Evolutionary conservation across 352 stramenopile genomes (phyloP), one percentile per base, ranked within the genome.

Genomic region (Hyaloperonospora arabidopsidis): DNA sequence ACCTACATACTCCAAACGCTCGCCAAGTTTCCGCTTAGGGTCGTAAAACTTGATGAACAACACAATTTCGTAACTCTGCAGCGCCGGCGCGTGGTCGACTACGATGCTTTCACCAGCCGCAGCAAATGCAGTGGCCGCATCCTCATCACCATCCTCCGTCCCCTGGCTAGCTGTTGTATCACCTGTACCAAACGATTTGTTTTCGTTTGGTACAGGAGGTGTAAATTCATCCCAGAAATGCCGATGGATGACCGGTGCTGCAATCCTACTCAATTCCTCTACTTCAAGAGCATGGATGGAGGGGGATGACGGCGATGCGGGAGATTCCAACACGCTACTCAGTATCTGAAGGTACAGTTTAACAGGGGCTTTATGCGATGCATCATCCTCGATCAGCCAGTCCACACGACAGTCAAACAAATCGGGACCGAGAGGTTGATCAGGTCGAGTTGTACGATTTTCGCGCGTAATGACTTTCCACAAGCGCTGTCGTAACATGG

Each of bases 21-120:
- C 75, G 5, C 54, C 59, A 0, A 93, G 67, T 7, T 66, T 59
- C n/a, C 68, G 76, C 17, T 62, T 79, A 8, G 80, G 21, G 49
- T 94, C 77, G 47, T 94, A 94, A 29, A 75, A 84, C 70, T 94
- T 94, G 59, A 94, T 67, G 48, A 94, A 90, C 14, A 94, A 59
- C 45, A 94, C 50, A 23, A 90, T 90, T 35, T 90, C 64, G 28
- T 83, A 44, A 18, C 48, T 49, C n/a, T 59, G 48, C 2, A 78
- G 34, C 8, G 58, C 50, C n/a, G 57, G 52, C 2, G 53, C 22
- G 21, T 70, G 36, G 7, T 67, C 46, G 15, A 60, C 28, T 21
- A 15, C 13, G 2, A 44, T 40, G 43, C 34, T 61, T 5, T 59
- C 55, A 13, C 45, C 49, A 10, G 49, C 34, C n/a, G 52, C 53